Percentiles rank a stretch among this genome's conserved stretches.
phyloP scores from a whole-genome alignment of 108 stramenopile genomes.

The Poteriospumella lacustris region DNA sequence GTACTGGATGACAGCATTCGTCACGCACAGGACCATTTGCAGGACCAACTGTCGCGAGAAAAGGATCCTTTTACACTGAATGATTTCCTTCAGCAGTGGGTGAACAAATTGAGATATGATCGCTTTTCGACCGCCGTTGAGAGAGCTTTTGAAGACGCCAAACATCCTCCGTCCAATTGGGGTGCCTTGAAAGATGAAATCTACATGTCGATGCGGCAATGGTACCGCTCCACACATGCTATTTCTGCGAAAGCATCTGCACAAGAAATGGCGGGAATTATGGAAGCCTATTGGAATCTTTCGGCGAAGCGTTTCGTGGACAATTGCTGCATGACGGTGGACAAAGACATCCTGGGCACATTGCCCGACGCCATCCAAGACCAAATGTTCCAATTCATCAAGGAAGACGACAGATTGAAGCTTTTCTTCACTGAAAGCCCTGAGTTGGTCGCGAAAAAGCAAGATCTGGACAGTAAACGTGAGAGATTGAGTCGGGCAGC shows the following conservation, averaged over 20 bases:
- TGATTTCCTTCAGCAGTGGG: conserved; percentile 44
- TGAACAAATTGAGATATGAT: conserved; percentile 42
- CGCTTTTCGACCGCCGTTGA: conserved; percentile 33
- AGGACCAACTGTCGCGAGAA: conserved; percentile 34
- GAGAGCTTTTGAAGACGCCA: conserved; percentile 36
- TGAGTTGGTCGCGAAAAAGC: no score
- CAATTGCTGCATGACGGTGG: conserved; percentile 43
- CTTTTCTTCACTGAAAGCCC: no score
- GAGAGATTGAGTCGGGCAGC: no score
- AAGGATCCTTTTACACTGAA: conserved; percentile 44
- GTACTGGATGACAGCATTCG: conserved; percentile 32
- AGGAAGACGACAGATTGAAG: neutral
- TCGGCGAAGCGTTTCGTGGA: conserved; percentile 46
- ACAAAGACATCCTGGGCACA: conserved; percentile 39
- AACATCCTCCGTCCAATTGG: conserved; percentile 35
- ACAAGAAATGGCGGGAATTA: conserved; percentile 43
- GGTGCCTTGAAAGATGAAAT: conserved; percentile 34
- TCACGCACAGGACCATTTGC: conserved; percentile 25
- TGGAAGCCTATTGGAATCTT: conserved; percentile 42
- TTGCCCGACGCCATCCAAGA: conserved; percentile 37
- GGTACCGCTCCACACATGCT: conserved; percentile 45
- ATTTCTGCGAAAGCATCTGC: conserved; percentile 31
- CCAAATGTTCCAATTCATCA: neutral
- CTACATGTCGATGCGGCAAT: conserved; percentile 31
- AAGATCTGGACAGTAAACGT: no score